A percentile compares a stretch with the other conserved stretches of the same genome.
Conservation (phyloP, 345 rosid species). For the Brassica incana region DNA sequence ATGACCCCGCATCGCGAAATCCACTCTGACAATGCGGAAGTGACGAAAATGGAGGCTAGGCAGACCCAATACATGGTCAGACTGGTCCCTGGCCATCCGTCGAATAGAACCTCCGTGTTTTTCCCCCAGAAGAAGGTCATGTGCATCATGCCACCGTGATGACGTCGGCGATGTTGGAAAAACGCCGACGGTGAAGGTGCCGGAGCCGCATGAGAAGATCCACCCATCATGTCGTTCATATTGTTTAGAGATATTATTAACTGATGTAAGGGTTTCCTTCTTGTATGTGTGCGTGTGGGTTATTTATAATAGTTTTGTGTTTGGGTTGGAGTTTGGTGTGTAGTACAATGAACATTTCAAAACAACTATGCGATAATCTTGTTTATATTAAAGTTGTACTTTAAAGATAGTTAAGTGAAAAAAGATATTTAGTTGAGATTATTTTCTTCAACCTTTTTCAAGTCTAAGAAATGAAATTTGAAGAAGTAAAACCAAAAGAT, state of each 20-base stretch:
- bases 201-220: conserved; percentile 14
- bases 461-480: not conserved
- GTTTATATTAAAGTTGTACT: conserved; percentile 24
- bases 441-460: not conserved
- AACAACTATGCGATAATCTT: conserved; percentile 22
- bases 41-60: conserved; percentile 47
- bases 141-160: conserved; percentile 42
- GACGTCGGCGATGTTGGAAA: conserved; percentile 21
- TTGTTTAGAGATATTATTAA: conserved; percentile 11
- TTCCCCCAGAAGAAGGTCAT: conserved; percentile 73
- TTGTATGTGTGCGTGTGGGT: not conserved
- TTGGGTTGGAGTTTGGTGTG: conserved; percentile 34
- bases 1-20: conserved; percentile 39
- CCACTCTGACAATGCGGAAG: conserved; percentile 59
- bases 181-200: conserved; percentile 34
- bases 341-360: conserved; percentile 36
- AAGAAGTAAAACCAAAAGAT: not conserved
- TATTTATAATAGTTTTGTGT: conserved; percentile 16
- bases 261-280: not conserved
- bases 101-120: conserved; percentile 56
- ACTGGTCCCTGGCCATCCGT: conserved; percentile 73
- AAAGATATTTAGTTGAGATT: conserved; percentile 18
- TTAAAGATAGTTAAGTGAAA: conserved; percentile 12
- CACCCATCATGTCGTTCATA: conserved; percentile 33
- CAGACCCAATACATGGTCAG: conserved; percentile 65